Evolutionary conservation across 2,329 filamentous ascomycete genomes (phyloP).

Genomic region (Arthroderma sp.): DNA sequence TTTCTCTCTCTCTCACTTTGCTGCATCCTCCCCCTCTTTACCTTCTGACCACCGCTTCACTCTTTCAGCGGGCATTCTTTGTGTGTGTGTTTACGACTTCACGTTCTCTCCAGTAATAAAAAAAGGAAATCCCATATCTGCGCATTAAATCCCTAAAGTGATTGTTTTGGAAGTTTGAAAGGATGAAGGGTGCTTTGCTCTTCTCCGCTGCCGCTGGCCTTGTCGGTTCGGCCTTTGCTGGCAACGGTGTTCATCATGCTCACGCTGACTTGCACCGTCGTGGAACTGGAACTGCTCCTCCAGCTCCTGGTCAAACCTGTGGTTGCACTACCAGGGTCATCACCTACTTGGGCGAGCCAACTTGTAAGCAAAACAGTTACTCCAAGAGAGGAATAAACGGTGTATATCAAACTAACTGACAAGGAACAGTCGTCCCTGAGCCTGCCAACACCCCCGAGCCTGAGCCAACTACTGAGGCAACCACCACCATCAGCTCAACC

Average conservation of each 20-base stretch:
- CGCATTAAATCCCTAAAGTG: too few species aligned
- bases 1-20: slow-evolving; percentile 1
- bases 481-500: slow-evolving; percentile 27
- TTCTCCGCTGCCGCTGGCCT: slow-evolving; percentile 46
- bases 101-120: neutral
- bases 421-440: slow-evolving; percentile 3
- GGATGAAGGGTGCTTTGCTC: slow-evolving; percentile 62
- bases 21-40: slow-evolving; percentile 2
- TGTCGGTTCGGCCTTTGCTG: slow-evolving; percentile 41
- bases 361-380: slow-evolving; percentile 34
- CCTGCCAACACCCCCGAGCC: slow-evolving; percentile 6
- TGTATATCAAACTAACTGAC: too few species aligned
- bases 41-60: slow-evolving; percentile 24
- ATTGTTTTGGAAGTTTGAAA: slow-evolving; percentile 23
- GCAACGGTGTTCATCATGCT: slow-evolving; percentile 43
- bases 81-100: slow-evolving; percentile 8
- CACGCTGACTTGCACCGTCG: slow-evolving; percentile 46
- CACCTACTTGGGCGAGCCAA: slow-evolving; percentile 55
- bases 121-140: neutral
- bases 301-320: slow-evolving; percentile 34
- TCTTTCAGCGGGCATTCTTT: slow-evolving; percentile 75
- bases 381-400: too few species aligned
- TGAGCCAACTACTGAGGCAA: slow-evolving; percentile 10
- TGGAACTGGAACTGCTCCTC: slow-evolving; percentile 19
- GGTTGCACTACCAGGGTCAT: slow-evolving; percentile 63